These are phyloP conservation scores for Trypanosoma theileri DNA, from an alignment of 208 protist species.

Conservation along the genomic window DNA sequence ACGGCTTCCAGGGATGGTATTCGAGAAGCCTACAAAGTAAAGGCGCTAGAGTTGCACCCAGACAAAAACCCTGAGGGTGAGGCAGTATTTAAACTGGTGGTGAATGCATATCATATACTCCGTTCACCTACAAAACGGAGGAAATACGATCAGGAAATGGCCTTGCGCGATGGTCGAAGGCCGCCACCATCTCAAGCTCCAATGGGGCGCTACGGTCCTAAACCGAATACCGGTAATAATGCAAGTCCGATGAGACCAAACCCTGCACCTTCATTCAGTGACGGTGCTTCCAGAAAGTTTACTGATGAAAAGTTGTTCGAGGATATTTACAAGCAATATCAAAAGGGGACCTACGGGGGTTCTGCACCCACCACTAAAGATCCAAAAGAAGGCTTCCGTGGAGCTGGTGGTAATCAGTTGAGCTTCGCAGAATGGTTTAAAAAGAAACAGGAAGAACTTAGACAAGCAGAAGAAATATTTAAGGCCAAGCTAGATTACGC, in stretches of 20 bases:
- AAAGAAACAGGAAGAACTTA: constrained; percentile 80
- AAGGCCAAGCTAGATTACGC: constrained; percentile 76
- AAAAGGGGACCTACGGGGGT: constrained; percentile 45
- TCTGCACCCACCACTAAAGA: constrained; percentile 14
- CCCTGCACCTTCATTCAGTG: constrained; percentile 3
- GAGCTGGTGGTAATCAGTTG: constrained; percentile 36
- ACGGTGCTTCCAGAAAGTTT: constrained; percentile 19
- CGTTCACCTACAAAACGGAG: constrained; percentile 64
- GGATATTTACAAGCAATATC: constrained; percentile 80
- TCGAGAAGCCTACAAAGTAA: constrained; percentile 80
- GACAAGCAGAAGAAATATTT: constrained; percentile 62
- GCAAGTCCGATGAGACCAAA: constrained; percentile 10
- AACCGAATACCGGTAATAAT: constrained; percentile 4
- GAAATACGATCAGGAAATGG: constrained; percentile 74
- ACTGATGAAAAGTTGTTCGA: constrained; percentile 76
- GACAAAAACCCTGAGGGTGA: constrained; percentile 91
- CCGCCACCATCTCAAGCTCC: neutral
- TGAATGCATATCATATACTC: constrained; percentile 82
- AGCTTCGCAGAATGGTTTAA: constrained; percentile 85
- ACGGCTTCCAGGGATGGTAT: constrained; percentile 78
- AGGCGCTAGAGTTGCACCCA: constrained; percentile 82
- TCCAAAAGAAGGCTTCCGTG: constrained; percentile 35
- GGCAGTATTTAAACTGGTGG: constrained; percentile 73
- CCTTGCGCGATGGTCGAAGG: constrained; percentile 39
- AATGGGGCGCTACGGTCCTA: neutral